Conservation (phyloP, 441 rosid species). For the Brassica hybrid region DNA sequence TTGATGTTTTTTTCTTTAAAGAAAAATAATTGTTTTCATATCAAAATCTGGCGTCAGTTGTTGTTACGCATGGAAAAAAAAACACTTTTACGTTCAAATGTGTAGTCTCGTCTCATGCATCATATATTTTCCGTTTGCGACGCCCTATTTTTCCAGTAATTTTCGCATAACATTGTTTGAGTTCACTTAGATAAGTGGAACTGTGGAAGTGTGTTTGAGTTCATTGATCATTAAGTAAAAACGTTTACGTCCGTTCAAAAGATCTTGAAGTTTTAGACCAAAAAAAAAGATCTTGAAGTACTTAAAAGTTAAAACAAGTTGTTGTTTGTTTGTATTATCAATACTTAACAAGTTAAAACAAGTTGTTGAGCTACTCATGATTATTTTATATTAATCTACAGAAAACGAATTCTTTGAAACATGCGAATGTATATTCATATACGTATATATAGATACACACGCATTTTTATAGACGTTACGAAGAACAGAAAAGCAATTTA, state of each 20-base stretch:
- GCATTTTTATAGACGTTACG: constrained; percentile 12
- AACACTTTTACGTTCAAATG: background rate
- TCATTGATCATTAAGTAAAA: background rate
- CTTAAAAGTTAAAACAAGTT: background rate
- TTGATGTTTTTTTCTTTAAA: background rate
- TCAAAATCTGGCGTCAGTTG: background rate
- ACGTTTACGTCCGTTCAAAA: background rate
- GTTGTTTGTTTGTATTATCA: background rate
- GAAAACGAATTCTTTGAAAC: constrained; percentile 12
- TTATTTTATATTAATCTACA: constrained; percentile 10
- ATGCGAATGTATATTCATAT: constrained; percentile 1
- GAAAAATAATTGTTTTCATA: background rate
- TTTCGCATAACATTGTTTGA: background rate
- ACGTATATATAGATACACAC: background rate
- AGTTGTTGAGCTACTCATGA: constrained; percentile 38
- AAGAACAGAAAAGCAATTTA: constrained; percentile 36
- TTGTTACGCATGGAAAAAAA: background rate
- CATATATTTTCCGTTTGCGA: background rate
- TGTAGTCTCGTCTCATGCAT: background rate
- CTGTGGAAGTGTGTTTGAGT: background rate
- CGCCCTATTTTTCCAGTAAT: background rate
- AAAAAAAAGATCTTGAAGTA: constrained; percentile 10
- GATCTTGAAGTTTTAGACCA: background rate
- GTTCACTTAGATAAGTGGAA: background rate
- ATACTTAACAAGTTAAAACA: background rate